Conservation (phyloP, 208 protist genomes). For the Vickermania ingenoplastis region DNA sequence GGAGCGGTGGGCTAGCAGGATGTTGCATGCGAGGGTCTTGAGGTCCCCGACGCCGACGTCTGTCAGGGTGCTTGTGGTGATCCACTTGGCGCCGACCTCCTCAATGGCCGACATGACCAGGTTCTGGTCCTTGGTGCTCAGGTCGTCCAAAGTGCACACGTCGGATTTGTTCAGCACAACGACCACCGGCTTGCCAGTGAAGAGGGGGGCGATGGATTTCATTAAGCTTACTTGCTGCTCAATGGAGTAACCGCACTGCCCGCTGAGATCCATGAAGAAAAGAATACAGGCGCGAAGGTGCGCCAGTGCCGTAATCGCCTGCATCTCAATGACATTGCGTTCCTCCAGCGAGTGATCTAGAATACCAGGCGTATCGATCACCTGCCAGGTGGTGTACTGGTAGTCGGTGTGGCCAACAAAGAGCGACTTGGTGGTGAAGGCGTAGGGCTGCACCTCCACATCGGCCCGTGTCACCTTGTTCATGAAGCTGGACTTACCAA, state of each 20-base stretch:
- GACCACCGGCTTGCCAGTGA: constrained; percentile 99
- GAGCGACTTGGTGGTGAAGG: constrained; percentile 99
- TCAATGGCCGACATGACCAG: constrained; percentile 81
- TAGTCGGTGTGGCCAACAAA: constrained; percentile 99
- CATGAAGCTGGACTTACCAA: constrained; percentile 99
- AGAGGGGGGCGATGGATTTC: constrained; percentile 97
- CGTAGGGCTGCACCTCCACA: constrained; percentile 99
- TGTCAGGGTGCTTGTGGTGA: constrained; percentile 93
- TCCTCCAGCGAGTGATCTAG: constrained; percentile 99
- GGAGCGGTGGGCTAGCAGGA: constrained; percentile 91
- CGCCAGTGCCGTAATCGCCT: constrained; percentile 98
- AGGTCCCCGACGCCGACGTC: constrained; percentile 91
- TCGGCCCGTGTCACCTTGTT: constrained; percentile 99
- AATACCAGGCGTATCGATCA: constrained; percentile 99
- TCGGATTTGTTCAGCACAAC: constrained; percentile 99
- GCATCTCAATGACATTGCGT: constrained; percentile 99
- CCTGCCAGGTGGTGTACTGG: constrained; percentile 98
- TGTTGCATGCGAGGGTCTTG: constrained; percentile 92
- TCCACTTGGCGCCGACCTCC: constrained; percentile 76
- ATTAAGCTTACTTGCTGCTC: constrained; percentile 97
- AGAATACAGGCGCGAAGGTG: constrained; percentile 97
- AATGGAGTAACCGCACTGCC: constrained; percentile 98
- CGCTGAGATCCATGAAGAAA: constrained; percentile 99
- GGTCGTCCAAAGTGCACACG: constrained; percentile 86
- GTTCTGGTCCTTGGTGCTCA: constrained; percentile 75